Base-by-base conservation (phyloP, 208 protist species). In the Trichomonas tenax region DNA sequence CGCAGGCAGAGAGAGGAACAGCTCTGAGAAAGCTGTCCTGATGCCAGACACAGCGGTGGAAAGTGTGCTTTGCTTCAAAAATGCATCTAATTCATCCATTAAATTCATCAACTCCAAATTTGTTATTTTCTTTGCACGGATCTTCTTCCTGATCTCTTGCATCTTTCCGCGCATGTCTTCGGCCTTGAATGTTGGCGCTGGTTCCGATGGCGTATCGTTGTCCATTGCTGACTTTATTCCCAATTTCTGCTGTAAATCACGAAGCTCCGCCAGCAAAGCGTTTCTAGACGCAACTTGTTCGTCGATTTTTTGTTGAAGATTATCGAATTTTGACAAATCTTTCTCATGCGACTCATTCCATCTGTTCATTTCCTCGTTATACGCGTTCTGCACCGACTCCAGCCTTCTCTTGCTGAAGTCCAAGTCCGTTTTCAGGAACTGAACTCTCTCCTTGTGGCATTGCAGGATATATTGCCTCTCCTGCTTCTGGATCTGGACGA, bases 251-350 rank as follows among this genome's bases (percentile, higher is more conserved):
- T 41, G 11, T 51, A 93, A 51, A 21, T n/a, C 44, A 31, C 45
- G 45, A 14, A 93, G 26, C 45, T 93, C 86, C 0, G 11, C 40
- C 3, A 58, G 6, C 8, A 93, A 51, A 34, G 41, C 44, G 8
- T 93, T 93, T 17, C 86, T 34, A 14, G 14, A 17, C 38, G 1
- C 10, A 38, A 93, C 36, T 93, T 93, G 86, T 93, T 93, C 86
- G 51, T 93, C 86, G 26, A 93, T 93, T 51, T 93, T 93, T 51
- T 93, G 11, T 36, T 93, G 86, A 26, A 93, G n/a, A 93, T 41
- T 51, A 51, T 38, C 86, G 31, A 93, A 51, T 51, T 93, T 93
- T 38, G 17, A 51, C n/a, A 48, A n/a, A 93, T 93, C 86, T 51
- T 93, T 93, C 31, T 93, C 86, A 38, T 93, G 86, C 15, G 86